Percentiles rank a stretch among this genome's conserved stretches.
phyloP scores from a whole-genome alignment of 1,284 basidiomycete genomes.

The Ceraceosorus guamensis region DNA sequence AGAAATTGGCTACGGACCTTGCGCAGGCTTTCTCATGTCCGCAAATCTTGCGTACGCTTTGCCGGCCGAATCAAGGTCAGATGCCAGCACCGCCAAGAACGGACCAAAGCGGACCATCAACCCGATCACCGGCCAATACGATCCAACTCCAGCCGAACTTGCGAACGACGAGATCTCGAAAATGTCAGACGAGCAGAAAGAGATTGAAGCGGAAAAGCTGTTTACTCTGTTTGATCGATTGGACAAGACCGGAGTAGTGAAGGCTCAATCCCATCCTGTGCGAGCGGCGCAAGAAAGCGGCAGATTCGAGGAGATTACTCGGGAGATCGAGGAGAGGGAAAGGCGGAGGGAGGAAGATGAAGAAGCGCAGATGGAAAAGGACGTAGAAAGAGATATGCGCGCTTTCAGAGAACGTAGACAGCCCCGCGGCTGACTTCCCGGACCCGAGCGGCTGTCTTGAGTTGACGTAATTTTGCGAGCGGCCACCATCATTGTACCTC shows the following conservation, averaged over 20 bases:
- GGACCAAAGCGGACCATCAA: constrained; percentile 14
- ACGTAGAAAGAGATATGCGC: constrained; percentile 13
- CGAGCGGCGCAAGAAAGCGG: constrained; percentile 15
- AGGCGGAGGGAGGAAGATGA: constrained; percentile 18
- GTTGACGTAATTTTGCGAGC: too few relatives aligned
- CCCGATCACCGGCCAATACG: constrained; percentile 34
- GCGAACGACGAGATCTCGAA: constrained; percentile 15
- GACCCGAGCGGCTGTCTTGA: too few relatives aligned
- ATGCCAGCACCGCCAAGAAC: background rate
- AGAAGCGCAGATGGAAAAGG: constrained; percentile 14
- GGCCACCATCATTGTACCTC: too few relatives aligned
- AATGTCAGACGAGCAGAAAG: constrained; percentile 37
- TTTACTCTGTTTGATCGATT: constrained; percentile 38
- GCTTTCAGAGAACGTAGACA: constrained; percentile 4
- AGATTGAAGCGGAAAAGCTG: constrained; percentile 32
- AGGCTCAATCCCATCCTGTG: constrained; percentile 24
- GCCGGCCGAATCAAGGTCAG: constrained; percentile 3
- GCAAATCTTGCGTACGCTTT: constrained; percentile 20
- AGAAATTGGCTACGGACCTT: constrained; percentile 36
- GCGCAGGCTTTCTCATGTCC: constrained; percentile 34
- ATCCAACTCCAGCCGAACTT: constrained; percentile 19
- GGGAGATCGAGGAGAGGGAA: constrained; percentile 13
- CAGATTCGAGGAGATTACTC: constrained; percentile 23
- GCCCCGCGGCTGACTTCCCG: too few relatives aligned
- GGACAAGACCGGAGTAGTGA: constrained; percentile 31